Conservation (phyloP, 2,329 filamentous ascomycete genomes). For the Fusarium clavum region DNA sequence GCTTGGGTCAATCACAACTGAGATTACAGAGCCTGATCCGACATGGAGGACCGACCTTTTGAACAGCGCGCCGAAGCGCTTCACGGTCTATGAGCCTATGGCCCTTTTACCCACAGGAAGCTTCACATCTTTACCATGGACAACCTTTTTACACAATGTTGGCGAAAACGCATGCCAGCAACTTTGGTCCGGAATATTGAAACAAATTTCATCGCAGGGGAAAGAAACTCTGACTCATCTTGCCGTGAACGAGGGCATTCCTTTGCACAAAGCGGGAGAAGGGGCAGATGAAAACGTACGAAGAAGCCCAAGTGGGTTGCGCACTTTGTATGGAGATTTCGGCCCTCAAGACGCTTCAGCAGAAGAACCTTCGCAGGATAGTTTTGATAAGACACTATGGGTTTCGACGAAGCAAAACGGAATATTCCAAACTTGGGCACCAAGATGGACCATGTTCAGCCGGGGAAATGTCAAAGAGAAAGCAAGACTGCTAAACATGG, state of each 20-base stretch:
- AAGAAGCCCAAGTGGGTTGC: conserved; percentile 77
- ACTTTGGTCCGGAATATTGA: conserved; percentile 64
- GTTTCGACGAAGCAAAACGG: conserved; percentile 81
- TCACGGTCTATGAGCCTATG: conserved; percentile 71
- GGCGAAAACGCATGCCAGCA: conserved; percentile 40
- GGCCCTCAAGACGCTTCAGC: conserved; percentile 59
- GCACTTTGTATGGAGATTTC: conserved; percentile 80
- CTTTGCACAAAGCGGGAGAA: conserved; percentile 53
- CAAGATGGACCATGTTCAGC: conserved; percentile 93
- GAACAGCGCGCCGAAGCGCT: conserved; percentile 64
- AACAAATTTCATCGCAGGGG: conserved; percentile 57
- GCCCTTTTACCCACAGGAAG: conserved; percentile 69
- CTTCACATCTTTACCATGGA: conserved; percentile 60
- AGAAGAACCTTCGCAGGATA: conserved; percentile 53
- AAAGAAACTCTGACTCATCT: conserved; percentile 64
- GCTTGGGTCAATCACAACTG: conserved; percentile 36
- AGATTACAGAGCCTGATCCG: conserved; percentile 1
- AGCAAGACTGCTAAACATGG: conserved; percentile 73
- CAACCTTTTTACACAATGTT: conserved; percentile 48
- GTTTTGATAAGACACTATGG: conserved; percentile 81
- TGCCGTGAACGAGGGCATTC: conserved; percentile 72
- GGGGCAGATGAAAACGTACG: conserved; percentile 71
- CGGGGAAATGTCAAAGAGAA: conserved; percentile 93
- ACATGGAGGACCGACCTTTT: conserved; percentile 50
- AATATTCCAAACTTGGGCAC: conserved; percentile 87